Base-by-base conservation (phyloP, 2,329 filamentous ascomycete species). In the Aureobasidium sp. region DNA sequence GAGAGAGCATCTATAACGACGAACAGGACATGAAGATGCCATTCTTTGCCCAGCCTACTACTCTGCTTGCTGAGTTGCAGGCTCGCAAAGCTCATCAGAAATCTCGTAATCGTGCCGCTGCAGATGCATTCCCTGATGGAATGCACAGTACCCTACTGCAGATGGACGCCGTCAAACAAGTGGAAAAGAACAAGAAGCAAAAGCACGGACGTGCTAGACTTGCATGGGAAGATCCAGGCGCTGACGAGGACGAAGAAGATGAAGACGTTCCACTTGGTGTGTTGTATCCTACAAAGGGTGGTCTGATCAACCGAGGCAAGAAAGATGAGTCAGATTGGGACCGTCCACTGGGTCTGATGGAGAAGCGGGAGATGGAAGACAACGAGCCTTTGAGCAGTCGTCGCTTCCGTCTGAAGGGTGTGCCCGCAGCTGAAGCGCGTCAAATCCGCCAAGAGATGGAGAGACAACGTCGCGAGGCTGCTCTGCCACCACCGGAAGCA, bases 81-180 rank as follows among this genome's bases (percentile, higher is more conserved):
- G 78, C 96, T 66, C 88, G 94, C 56, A 97, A 99, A 72, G 87
- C 90, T 64, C 89, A 96, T 68, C 87, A 95, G 69, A 92, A 90
- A 73, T 81, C 87, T 65, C 86, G 94, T 39, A 94, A 87, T 34
- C 84, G 86, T 26, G 88, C 88, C 15, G 81, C 87, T 26, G 80
- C 83, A 36, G 46, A 61, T 43, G 77, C 81, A 0, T 82, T 80
- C 67, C 87, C 88, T 24, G 86, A 88, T 61, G 92, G 91, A n/a
- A 87, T 96, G 82, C 90, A 94, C 66, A 90, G 90, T 15, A 99
- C 94, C 0, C 81, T 99, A 4, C 80, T 99, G 1, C 86, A 99
- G 71, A 83, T 97, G 67, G 93, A 99, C 70, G 89, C 91, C 0
- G 90, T 97, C 32, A 90, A 90, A 26, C 89, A 97, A 73, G 83